Conservation (phyloP, 345 rosid species). For the Eucalyptus fibrosa region DNA sequence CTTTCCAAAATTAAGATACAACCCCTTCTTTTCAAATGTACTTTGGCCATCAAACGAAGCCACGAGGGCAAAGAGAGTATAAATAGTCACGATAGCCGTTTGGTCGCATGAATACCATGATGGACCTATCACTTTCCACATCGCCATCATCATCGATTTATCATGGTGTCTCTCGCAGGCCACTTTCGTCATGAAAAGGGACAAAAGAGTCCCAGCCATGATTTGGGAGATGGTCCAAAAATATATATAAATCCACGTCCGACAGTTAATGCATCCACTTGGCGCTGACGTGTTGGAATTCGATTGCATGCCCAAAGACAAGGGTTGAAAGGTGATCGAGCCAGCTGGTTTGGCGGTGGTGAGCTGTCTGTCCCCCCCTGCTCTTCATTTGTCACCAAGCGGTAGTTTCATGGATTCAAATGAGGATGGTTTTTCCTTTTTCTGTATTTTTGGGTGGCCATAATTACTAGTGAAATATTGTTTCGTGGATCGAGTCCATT, state of each 20-base stretch:
- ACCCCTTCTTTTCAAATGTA: neutral
- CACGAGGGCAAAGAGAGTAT: neutral
- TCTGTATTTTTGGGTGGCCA: neutral
- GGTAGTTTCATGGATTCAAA: neutral
- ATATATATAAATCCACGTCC: neutral
- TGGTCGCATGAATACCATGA: neutral
- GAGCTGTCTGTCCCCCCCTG: neutral
- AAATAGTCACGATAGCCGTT: neutral
- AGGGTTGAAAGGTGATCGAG: neutral
- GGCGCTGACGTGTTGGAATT: neutral
- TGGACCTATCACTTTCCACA: neutral
- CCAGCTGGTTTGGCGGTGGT: neutral
- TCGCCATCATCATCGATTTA: neutral
- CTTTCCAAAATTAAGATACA: neutral
- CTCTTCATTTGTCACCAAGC: neutral
- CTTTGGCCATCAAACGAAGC: neutral
- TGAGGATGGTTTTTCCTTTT: neutral
- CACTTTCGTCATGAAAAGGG: neutral
- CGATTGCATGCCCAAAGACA: neutral
- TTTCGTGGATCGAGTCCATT: neutral
- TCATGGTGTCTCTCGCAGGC: neutral
- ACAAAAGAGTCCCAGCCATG: neutral
- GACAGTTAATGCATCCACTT: neutral
- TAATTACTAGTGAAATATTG: neutral
- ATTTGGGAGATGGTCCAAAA: neutral